These are phyloP conservation scores for Aspergillus sergii DNA, from an alignment of 2,329 filamentous ascomycete species.

Conservation along the genomic window DNA sequence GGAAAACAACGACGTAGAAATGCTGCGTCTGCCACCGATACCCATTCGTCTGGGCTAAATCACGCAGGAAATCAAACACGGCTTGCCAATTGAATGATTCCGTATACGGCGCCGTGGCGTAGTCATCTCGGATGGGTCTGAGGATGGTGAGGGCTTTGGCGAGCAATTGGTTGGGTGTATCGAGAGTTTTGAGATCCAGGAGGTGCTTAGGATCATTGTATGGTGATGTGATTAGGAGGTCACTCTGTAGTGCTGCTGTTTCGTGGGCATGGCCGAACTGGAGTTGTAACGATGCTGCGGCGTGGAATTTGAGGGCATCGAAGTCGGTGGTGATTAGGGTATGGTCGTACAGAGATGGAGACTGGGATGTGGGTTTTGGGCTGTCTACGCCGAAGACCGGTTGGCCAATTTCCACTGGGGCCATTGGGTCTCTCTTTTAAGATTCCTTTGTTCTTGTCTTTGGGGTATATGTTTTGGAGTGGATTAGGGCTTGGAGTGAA, in stretches of 20 bases:
- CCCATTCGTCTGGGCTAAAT: slow-evolving; percentile 52
- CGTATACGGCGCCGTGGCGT: slow-evolving; percentile 73
- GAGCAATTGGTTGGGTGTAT: slow-evolving; percentile 67
- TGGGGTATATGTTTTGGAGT: neutral
- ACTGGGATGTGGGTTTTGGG: neutral
- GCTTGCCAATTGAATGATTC: slow-evolving; percentile 80
- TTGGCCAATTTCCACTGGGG: slow-evolving; percentile 10
- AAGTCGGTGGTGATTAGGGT: slow-evolving; percentile 35
- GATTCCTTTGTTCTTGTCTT: neutral
- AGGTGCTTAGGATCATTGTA: slow-evolving; percentile 73
- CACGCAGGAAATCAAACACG: slow-evolving; percentile 58
- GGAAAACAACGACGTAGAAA: slow-evolving; percentile 86
- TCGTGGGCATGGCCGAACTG: slow-evolving; percentile 14
- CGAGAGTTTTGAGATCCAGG: slow-evolving; percentile 69
- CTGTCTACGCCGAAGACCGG: slow-evolving; percentile 1
- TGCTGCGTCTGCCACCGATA: slow-evolving; percentile 62
- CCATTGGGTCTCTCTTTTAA: slow-evolving; percentile 8
- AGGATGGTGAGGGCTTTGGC: slow-evolving; percentile 71
- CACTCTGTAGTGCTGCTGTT: slow-evolving; percentile 9
- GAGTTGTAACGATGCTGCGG: slow-evolving; percentile 37
- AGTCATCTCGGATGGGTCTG: slow-evolving; percentile 65
- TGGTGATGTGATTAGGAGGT: slow-evolving; percentile 68
- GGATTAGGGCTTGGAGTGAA: neutral
- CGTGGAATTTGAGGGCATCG: slow-evolving; percentile 38
- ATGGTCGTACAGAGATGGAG: slow-evolving; percentile 30